A percentile compares a stretch with the other conserved stretches of the same genome.
Conservation (phyloP, 1,139 yeast species). For the Sugiyamaella xylanicola region DNA sequence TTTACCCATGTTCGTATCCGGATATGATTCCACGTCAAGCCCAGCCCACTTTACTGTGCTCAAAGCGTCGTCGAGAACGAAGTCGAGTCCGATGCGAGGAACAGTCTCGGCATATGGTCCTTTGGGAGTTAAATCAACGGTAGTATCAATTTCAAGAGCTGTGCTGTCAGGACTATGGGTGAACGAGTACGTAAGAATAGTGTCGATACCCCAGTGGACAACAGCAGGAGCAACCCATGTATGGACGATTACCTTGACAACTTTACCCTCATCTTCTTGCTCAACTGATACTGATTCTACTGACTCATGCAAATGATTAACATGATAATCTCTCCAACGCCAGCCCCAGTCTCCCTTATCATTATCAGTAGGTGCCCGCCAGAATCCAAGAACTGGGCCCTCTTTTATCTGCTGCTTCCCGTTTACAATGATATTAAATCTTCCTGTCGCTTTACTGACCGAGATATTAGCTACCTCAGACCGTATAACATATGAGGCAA, state of each 20-base stretch:
- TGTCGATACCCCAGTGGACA: constrained; percentile 33
- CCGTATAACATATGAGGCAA: constrained; percentile 6
- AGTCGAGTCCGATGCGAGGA: constrained; percentile 40
- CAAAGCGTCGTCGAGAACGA: constrained; percentile 29
- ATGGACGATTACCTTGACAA: constrained; percentile 25
- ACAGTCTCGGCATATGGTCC: constrained; percentile 29
- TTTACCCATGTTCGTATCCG: constrained; percentile 40
- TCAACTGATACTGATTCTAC: constrained; percentile 24
- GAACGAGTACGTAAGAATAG: constrained; percentile 23
- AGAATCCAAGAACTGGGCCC: constrained; percentile 34
- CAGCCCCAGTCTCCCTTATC: constrained; percentile 31
- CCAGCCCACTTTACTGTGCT: constrained; percentile 42
- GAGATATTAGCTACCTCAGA: constrained; percentile 11
- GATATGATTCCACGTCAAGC: constrained; percentile 45
- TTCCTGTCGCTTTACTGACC: constrained; percentile 27
- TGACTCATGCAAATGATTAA: constrained; percentile 27
- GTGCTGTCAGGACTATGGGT: background rate
- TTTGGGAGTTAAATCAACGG: constrained; percentile 27
- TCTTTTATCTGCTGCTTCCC: constrained; percentile 24
- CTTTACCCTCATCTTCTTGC: constrained; percentile 14
- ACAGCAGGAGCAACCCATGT: constrained; percentile 33
- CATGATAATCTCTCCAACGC: constrained; percentile 29
- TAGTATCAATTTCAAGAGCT: constrained; percentile 19
- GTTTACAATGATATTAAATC: constrained; percentile 26
- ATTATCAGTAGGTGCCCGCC: constrained; percentile 45